These are phyloP conservation scores for Macadamia integrifolia DNA, from an alignment of 164 flowering plant species.

Conservation along the genomic window DNA sequence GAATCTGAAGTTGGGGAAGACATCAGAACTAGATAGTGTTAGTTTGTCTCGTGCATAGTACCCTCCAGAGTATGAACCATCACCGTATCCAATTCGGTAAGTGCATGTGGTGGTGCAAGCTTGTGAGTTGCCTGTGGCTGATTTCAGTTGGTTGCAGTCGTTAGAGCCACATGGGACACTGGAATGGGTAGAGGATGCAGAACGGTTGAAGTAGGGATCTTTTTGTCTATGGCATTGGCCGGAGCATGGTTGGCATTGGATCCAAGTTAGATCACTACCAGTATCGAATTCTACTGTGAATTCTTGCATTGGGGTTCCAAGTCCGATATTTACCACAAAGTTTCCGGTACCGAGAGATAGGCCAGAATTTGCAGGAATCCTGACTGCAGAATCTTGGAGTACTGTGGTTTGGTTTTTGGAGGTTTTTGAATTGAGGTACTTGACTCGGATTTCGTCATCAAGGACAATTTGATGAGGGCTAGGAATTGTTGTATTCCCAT, in stretches of 20 bases:
- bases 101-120: background rate
- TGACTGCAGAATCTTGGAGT: background rate
- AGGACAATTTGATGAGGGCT: background rate
- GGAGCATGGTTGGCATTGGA: slow-evolving; percentile 18
- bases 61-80: slow-evolving; percentile 3
- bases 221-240: no score
- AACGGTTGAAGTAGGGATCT: no score
- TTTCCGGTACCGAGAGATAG: background rate
- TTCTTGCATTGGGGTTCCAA: background rate
- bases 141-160: background rate
- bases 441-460: background rate
- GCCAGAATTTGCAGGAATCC: background rate
- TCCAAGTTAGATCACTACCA: slow-evolving; percentile 29
- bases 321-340: background rate
- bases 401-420: background rate
- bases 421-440: background rate
- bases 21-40: slow-evolving; percentile 5
- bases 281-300: background rate
- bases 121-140: background rate
- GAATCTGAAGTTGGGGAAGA: background rate
- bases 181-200: no score
- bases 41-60: background rate
- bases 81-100: background rate
- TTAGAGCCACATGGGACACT: slow-evolving; percentile 8
- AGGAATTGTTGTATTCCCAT: background rate